These are phyloP conservation scores for Hericium alpestre DNA, from an alignment of 768 basidiomycete species.

Conservation along the genomic window DNA sequence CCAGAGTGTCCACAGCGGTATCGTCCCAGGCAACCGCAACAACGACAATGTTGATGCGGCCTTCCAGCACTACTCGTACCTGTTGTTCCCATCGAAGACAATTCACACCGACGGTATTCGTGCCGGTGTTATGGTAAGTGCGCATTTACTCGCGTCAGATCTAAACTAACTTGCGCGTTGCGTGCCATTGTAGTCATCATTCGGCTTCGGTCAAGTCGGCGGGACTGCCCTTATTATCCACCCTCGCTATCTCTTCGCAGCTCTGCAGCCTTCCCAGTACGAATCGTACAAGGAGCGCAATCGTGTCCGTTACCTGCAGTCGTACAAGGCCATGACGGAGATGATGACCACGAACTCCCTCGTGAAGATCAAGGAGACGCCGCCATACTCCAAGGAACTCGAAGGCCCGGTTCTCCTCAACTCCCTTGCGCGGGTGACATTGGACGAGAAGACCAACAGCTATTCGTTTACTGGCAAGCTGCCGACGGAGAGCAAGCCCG, in stretches of 20 bases:
- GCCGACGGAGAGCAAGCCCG: slow-evolving; percentile 36
- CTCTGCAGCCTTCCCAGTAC: slow-evolving; percentile 69
- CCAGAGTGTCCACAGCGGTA: slow-evolving; percentile 74
- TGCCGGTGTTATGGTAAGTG: slow-evolving; percentile 72
- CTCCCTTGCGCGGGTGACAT: slow-evolving; percentile 77
- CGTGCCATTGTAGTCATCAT: slow-evolving; percentile 56
- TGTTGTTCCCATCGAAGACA: slow-evolving; percentile 96
- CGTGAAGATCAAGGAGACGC: slow-evolving; percentile 89
- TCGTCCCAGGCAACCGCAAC: slow-evolving; percentile 92
- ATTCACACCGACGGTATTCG: slow-evolving; percentile 90
- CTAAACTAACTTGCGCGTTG: neutral
- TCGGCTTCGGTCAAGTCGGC: slow-evolving; percentile 98
- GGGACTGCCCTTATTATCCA: slow-evolving; percentile 83
- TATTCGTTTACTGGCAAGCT: slow-evolving; percentile 70
- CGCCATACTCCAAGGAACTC: slow-evolving; percentile 79
- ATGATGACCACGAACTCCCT: slow-evolving; percentile 92
- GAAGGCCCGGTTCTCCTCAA: slow-evolving; percentile 85
- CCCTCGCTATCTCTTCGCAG: slow-evolving; percentile 83
- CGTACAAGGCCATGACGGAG: slow-evolving; percentile 87
- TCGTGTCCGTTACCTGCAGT: slow-evolving; percentile 51
- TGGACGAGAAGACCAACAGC: slow-evolving; percentile 76
- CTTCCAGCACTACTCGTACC: slow-evolving; percentile 79
- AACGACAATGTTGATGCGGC: slow-evolving; percentile 93
- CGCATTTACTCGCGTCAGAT: neutral
- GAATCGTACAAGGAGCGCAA: slow-evolving; percentile 67